A percentile compares a stretch with the other conserved stretches of the same genome.
phyloP scores from a whole-genome alignment of 2,329 filamentous ascomycete genomes.

The Aspergillus carbonarius region DNA sequence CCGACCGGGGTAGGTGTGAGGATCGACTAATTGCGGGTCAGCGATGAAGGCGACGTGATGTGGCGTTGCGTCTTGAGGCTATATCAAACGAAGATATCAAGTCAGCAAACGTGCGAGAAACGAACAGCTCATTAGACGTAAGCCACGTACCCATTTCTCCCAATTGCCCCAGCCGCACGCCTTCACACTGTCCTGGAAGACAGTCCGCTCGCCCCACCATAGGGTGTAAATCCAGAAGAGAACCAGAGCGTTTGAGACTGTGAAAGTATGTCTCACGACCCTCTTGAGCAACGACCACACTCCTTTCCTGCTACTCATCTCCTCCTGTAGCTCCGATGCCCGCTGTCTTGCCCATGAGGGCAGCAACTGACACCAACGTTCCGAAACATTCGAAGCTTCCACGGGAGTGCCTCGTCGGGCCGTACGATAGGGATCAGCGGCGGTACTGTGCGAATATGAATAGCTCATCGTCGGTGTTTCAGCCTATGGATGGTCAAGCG shows the following conservation, averaged over 20 bases:
- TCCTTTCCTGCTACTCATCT: slow-evolving; percentile 14
- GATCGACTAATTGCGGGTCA: slow-evolving; percentile 89
- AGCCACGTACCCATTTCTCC: slow-evolving; percentile 80
- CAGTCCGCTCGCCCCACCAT: slow-evolving; percentile 80
- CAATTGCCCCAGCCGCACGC: slow-evolving; percentile 80
- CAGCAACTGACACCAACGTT: slow-evolving; percentile 18
- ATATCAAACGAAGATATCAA: slow-evolving; percentile 10
- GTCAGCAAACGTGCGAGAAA: background rate
- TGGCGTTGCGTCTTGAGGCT: slow-evolving; percentile 76
- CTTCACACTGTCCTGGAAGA: slow-evolving; percentile 69
- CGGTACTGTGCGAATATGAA: slow-evolving; percentile 30
- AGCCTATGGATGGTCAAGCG: slow-evolving; percentile 14
- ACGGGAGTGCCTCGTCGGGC: slow-evolving; percentile 17
- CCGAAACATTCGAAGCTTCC: slow-evolving; percentile 13
- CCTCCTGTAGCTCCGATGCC: slow-evolving; percentile 17
- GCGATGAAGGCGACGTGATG: slow-evolving; percentile 83
- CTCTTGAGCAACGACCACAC: slow-evolving; percentile 16
- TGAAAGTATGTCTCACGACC: slow-evolving; percentile 25
- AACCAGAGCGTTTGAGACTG: slow-evolving; percentile 65
- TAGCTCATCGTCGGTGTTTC: slow-evolving; percentile 34
- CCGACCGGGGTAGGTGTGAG: slow-evolving; percentile 88
- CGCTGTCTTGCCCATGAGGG: slow-evolving; percentile 25
- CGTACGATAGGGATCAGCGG: slow-evolving; percentile 27
- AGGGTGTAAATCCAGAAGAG: slow-evolving; percentile 73
- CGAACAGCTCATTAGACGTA: no score